These are phyloP conservation scores for Nepenthes gracilis DNA, from an alignment of 148 eudicot species.

Conservation along the genomic window DNA sequence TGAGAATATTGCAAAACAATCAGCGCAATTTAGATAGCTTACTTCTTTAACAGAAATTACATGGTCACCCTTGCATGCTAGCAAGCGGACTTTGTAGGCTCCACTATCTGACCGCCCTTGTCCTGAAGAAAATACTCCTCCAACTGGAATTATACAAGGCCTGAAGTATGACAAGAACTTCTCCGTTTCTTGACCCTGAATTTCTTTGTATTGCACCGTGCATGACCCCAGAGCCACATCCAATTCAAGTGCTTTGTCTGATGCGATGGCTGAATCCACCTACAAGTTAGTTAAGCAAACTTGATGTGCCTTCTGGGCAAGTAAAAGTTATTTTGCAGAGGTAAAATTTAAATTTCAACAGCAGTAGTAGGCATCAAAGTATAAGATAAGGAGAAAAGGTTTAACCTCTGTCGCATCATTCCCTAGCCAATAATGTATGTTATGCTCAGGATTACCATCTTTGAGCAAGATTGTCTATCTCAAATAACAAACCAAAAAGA, in stretches of 20 bases:
- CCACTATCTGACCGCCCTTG: constrained; percentile 26
- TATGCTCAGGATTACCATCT: constrained; percentile 40
- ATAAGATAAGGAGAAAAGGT: constrained; percentile 1
- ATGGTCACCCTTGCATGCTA: constrained; percentile 56
- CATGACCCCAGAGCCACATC: constrained; percentile 62
- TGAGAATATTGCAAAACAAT: neutral
- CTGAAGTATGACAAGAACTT: constrained; percentile 69
- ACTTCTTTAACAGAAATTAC: constrained; percentile 71
- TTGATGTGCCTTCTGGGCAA: neutral
- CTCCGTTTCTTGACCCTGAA: constrained; percentile 72
- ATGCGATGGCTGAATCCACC: constrained; percentile 46
- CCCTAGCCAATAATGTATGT: constrained; percentile 79
- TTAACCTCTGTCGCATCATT: constrained; percentile 52
- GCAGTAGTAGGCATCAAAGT: too few relatives aligned
- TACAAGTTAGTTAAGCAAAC: constrained; percentile 8
- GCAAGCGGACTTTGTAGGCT: constrained; percentile 38
- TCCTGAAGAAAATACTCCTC: constrained; percentile 49
- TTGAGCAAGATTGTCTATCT: constrained; percentile 43
- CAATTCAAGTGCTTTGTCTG: constrained; percentile 60
- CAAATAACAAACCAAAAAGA: constrained; percentile 2
- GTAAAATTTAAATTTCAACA: too few relatives aligned
- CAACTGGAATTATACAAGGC: constrained; percentile 68
- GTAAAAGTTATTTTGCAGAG: neutral
- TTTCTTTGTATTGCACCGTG: constrained; percentile 69
- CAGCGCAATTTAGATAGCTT: constrained; percentile 1